Percentiles rank a stretch among this genome's conserved stretches.
Evolutionary conservation across 768 basidiomycete genomes (phyloP).

Genomic region (Termitomyces sp.): DNA sequence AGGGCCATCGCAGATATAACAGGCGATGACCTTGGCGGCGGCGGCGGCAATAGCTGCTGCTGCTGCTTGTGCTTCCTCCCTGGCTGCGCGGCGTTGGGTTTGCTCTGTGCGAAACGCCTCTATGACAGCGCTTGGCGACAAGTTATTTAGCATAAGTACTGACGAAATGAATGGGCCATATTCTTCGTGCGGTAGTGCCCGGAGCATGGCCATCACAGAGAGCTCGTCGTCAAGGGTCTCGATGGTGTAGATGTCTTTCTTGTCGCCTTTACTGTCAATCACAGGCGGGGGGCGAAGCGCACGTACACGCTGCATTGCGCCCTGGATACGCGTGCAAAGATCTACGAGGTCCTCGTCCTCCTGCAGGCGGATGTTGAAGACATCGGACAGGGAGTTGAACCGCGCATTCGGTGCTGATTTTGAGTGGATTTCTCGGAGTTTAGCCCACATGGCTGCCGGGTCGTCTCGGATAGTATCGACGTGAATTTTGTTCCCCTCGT

Average conservation of each 20-base stretch:
- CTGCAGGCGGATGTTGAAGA: not conserved
- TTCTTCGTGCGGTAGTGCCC: not conserved
- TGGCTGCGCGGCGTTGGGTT: no score
- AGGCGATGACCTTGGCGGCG: no score
- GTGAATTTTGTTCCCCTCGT: not conserved
- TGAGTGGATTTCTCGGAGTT: not conserved
- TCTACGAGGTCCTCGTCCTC: not conserved
- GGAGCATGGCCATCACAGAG: constrained; percentile 1
- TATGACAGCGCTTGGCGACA: not conserved
- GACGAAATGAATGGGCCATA: not conserved
- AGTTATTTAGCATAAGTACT: not conserved
- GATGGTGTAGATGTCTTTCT: not conserved
- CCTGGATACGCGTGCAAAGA: not conserved
- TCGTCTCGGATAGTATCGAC: not conserved
- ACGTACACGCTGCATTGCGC: not conserved
- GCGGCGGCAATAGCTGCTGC: no score
- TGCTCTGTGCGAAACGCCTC: no score
- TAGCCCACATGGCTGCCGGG: not conserved
- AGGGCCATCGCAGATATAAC: no score
- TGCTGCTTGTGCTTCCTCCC: no score
- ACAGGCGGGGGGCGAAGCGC: not conserved
- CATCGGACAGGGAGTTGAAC: not conserved
- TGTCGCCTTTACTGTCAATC: not conserved
- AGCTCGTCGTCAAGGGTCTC: constrained; percentile 1
- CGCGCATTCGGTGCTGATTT: not conserved